Evolutionary conservation across 2,329 filamentous ascomycete genomes (phyloP), one percentile per base, ranked within the genome.

Genomic region (Waltergamsia citrina): DNA sequence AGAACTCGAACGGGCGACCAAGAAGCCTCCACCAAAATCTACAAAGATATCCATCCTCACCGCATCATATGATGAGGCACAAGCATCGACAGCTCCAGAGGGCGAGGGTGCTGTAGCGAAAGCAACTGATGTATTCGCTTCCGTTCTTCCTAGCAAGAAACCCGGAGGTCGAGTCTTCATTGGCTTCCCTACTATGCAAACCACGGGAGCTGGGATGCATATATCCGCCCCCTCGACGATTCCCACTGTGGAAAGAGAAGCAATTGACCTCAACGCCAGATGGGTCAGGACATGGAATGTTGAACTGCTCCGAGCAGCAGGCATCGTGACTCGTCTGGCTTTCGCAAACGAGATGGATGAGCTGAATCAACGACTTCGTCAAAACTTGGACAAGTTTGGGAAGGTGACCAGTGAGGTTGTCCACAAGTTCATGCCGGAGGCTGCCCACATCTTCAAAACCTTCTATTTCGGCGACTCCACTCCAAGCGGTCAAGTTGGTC

Each of bases 211-310:
- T 19, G 84, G 90, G 12, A 83, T 93, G 52, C 92, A 98, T 55
- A 83, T 98, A 20, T 96, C 90, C 10, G 92, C 92, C 0, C 92
- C 88, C 2, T 95, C 90, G 0, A 80, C 98, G 11, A 98, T 98
- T 37, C 92, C 92, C 0, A 98, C 92, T 0, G 93, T 98, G 3
- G 92, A 98, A 57, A 78, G 92, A 51, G 92, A 98, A 53, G 92
- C 86, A 35, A 94, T 98, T 38, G 92, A 98, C 56, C 68, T 98
- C 41, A 96, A 98, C 53, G 93, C 92, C 12, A 78, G 88, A 36
- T 94, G 87, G 68, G 90, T 98, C 12, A 81, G 87, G 41, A 86
- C 80, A 12, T 98, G 92, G 93, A 98, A 98, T 48, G 70, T 85
- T 16, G 92, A 96, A 53, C 85, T 98, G 68, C 67, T 98, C 25